These are phyloP conservation scores for Aciculoconidium aculeatum DNA, from an alignment of 805 yeast species.

Conservation along the genomic window DNA sequence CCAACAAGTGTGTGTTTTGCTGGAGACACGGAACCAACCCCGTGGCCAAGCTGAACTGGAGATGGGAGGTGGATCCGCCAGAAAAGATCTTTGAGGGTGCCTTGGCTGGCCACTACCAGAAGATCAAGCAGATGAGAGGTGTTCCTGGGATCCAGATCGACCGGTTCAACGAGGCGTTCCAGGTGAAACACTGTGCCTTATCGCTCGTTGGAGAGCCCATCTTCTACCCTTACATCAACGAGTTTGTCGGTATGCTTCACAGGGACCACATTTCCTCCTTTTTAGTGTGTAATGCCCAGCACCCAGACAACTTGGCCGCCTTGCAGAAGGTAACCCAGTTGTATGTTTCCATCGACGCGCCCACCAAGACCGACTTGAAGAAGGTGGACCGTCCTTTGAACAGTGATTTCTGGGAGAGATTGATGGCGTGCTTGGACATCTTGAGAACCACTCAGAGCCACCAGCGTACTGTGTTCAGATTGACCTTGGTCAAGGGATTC, in stretches of 20 bases:
- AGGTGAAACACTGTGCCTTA: constrained; percentile 85
- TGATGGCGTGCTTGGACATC: constrained; percentile 74
- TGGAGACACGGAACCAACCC: constrained; percentile 98
- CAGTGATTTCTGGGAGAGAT: constrained; percentile 89
- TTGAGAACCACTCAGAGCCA: constrained; percentile 64
- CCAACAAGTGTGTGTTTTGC: constrained; percentile 93
- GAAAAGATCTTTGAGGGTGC: constrained; percentile 82
- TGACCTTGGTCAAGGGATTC: constrained; percentile 89
- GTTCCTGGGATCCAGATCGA: constrained; percentile 92
- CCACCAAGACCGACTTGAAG: constrained; percentile 75
- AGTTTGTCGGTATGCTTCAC: constrained; percentile 76
- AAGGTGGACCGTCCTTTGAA: constrained; percentile 84
- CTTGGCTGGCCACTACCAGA: constrained; percentile 79
- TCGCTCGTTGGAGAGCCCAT: constrained; percentile 94
- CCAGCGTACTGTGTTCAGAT: constrained; percentile 86
- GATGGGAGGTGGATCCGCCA: constrained; percentile 94
- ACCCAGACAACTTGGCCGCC: constrained; percentile 72
- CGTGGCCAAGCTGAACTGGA: constrained; percentile 85
- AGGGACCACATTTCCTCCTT: constrained; percentile 77
- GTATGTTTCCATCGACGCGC: constrained; percentile 90
- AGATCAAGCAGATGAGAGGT: constrained; percentile 91
- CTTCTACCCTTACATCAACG: constrained; percentile 85
- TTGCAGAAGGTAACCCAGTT: constrained; percentile 80
- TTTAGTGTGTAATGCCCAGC: constrained; percentile 93
- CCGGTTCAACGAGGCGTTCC: constrained; percentile 85